phyloP scores from a whole-genome alignment of 2,329 filamentous ascomycete genomes.

The Macroventuria anomochaeta region DNA sequence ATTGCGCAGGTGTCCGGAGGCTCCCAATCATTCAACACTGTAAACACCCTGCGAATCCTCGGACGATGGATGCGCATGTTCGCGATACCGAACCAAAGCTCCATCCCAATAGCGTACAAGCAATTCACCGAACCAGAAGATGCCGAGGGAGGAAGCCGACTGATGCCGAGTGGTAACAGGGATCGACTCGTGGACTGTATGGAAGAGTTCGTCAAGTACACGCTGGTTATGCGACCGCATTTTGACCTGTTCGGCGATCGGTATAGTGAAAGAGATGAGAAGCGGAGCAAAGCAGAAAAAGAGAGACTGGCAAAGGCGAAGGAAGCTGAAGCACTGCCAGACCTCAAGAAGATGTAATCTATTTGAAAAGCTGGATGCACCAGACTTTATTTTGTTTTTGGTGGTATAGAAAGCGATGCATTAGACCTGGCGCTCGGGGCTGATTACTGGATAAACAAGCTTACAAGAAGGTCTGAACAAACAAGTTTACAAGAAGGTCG shows the following conservation, averaged over 20 bases:
- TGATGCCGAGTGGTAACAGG: conserved; percentile 63
- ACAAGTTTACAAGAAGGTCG: not conserved
- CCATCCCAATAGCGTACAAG: conserved; percentile 68
- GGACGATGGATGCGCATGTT: conserved; percentile 76
- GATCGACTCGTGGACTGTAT: conserved; percentile 70
- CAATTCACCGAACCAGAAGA: conserved; percentile 63
- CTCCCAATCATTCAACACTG: conserved; percentile 71
- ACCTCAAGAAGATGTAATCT: conserved; percentile 1
- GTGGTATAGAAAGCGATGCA: not conserved
- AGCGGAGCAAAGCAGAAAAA: conserved; percentile 45
- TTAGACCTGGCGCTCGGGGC: not conserved
- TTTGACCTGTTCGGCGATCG: conserved; percentile 67
- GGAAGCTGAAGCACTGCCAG: not conserved
- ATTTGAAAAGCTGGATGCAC: not conserved
- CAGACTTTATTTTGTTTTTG: not conserved
- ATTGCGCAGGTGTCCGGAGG: conserved; percentile 69
- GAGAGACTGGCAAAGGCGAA: conserved; percentile 10
- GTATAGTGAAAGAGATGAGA: conserved; percentile 65
- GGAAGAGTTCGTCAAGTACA: conserved; percentile 75
- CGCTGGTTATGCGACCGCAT: conserved; percentile 67
- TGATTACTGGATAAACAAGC: not conserved
- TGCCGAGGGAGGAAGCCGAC: conserved; percentile 53
- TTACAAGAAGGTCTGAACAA: not conserved
- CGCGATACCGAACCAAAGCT: conserved; percentile 69
- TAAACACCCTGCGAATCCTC: conserved; percentile 69